phyloP scores from a whole-genome alignment of 1,284 basidiomycete species.

The Mycosarcoma maydis region DNA sequence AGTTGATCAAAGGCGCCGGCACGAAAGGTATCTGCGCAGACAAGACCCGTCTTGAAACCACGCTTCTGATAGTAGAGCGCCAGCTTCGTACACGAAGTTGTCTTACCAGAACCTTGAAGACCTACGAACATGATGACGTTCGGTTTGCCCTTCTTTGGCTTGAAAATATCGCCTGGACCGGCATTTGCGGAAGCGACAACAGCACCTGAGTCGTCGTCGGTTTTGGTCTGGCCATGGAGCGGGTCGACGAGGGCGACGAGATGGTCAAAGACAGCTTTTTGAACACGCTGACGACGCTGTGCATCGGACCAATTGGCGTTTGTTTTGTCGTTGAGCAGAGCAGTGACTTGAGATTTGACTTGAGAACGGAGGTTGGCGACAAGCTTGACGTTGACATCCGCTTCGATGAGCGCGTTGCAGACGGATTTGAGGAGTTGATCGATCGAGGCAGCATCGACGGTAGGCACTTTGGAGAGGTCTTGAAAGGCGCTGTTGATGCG shows the following conservation, averaged over 20 bases:
- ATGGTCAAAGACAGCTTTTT: constrained; percentile 86
- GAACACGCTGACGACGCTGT: constrained; percentile 61
- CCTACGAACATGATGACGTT: constrained; percentile 86
- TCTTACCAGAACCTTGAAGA: constrained; percentile 91
- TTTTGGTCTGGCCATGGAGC: constrained; percentile 46
- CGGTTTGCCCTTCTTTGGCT: constrained; percentile 91
- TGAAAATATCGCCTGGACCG: constrained; percentile 74
- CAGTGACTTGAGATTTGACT: constrained; percentile 77
- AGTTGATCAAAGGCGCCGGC: constrained; percentile 97
- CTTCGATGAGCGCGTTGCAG: constrained; percentile 89
- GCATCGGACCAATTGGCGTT: constrained; percentile 57
- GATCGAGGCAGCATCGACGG: constrained; percentile 78
- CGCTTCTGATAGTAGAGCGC: constrained; percentile 97
- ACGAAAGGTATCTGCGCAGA: constrained; percentile 99
- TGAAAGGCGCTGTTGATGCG: constrained; percentile 93
- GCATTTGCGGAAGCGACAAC: constrained; percentile 22
- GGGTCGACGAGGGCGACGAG: constrained; percentile 91
- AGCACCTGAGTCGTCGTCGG: constrained; percentile 43
- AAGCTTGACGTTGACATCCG: constrained; percentile 97
- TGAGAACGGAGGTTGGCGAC: constrained; percentile 86
- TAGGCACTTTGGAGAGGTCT: constrained; percentile 79
- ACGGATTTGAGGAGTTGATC: constrained; percentile 86
- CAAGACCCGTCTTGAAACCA: constrained; percentile 96
- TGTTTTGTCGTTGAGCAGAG: constrained; percentile 58
- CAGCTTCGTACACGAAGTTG: constrained; percentile 80